Evolutionary conservation across 2,329 filamentous ascomycete genomes (phyloP), one percentile per base, ranked within the genome.

Genomic region (Gaeumannomyces tritici): DNA sequence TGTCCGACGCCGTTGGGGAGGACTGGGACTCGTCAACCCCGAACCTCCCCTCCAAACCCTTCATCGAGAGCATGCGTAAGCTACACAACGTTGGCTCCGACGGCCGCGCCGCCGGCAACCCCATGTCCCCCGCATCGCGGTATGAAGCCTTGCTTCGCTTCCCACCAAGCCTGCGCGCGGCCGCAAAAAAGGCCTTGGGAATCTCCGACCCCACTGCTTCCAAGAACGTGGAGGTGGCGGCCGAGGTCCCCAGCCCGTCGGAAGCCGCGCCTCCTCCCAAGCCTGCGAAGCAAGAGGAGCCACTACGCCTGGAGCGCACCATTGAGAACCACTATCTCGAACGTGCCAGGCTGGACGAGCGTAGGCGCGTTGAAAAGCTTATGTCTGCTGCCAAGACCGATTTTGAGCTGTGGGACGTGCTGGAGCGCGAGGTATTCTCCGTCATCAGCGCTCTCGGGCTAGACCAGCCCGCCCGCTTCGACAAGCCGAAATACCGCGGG

Each of bases 381-480:
- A 82, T 93, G 75, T 73, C 76, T 13, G 70, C 68, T 2, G 86
- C 86, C 24, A 67, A 75, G 63, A 83, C 83, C 0, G 89, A 93
- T 67, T 74, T 80, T 26, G 83, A 84, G 60, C 76, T 91, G 12
- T 92, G 89, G 88, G 72, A 83, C 8, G 73, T 88, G 3, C 77
- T 93, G 70, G 84, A 90, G 64, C 71, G 76, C 5, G 82, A 91
- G 60, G 85, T 92, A 15, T 89, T 92, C 67, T 77, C 80, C 1
- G 73, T 87, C 65, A 80, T 88, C 0, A 70, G 73, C 4, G 80
- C 76, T 63, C 73, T 91, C 26, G 82, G 85, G 13, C 29, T 57
- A 12, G 59, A 13, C 11, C 18, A n/a, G n/a, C 18, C 47, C 18
- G 15, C 42, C 42, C 71, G 55, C 33, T 54, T 26, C 60, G 62